Evolutionary conservation across 73 alveolate species (phyloP).

Genomic region (Diophrys sp.): DNA sequence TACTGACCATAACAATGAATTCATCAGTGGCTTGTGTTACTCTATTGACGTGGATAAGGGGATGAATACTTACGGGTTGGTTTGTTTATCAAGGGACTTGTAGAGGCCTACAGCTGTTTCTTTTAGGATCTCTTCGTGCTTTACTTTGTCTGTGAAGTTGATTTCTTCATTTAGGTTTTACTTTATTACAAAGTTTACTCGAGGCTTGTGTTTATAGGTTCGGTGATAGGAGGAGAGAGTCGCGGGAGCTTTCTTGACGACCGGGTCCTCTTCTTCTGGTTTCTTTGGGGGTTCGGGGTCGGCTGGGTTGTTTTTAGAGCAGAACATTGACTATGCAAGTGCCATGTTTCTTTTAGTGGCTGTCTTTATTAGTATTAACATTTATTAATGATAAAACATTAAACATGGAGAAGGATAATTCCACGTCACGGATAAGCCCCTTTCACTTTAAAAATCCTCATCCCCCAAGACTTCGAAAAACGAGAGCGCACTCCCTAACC

Average conservation of each 20-base stretch:
- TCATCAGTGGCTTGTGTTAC: slow-evolving; percentile 21
- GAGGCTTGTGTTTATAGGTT: slow-evolving; percentile 45
- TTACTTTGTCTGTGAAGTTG: slow-evolving; percentile 37
- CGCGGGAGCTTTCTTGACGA: background rate
- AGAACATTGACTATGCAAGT: too few relatives aligned
- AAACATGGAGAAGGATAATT: too few relatives aligned
- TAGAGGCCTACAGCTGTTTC: slow-evolving; percentile 33
- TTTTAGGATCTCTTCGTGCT: slow-evolving; percentile 26
- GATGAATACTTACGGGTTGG: background rate
- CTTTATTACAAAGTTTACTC: slow-evolving; percentile 38
- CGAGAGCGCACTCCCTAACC: too few relatives aligned
- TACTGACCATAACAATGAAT: slow-evolving; percentile 14
- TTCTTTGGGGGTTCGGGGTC: too few relatives aligned
- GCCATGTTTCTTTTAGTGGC: too few relatives aligned
- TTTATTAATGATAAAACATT: too few relatives aligned
- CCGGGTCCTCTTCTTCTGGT: background rate
- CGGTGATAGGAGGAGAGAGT: slow-evolving; percentile 7
- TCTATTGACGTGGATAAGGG: background rate
- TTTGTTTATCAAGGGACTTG: slow-evolving; percentile 5
- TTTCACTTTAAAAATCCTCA: too few relatives aligned
- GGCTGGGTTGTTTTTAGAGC: too few relatives aligned
- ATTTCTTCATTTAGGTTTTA: slow-evolving; percentile 20
- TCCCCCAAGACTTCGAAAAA: too few relatives aligned
- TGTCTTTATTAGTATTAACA: too few relatives aligned
- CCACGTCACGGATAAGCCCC: too few relatives aligned